A percentile compares a stretch with the other conserved stretches of the same genome.
These are phyloP conservation scores for Xylaria grammica DNA, from an alignment of 495 filamentous ascomycete genomes.

Conservation along the genomic window DNA sequence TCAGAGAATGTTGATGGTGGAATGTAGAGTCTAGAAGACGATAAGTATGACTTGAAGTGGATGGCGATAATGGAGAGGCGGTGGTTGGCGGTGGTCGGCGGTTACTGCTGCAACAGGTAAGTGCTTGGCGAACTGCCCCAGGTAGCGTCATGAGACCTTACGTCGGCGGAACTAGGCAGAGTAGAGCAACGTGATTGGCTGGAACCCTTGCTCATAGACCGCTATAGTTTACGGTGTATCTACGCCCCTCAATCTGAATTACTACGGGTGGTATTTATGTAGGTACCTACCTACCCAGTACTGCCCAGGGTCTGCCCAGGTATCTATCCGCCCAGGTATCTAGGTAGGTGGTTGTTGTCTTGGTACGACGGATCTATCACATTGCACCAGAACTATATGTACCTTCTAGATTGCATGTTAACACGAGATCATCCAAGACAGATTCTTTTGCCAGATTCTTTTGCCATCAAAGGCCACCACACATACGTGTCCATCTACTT, in stretches of 20 bases:
- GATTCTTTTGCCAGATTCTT: too few relatives aligned
- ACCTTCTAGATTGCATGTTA: too few relatives aligned
- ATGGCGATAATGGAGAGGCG: slow-evolving; percentile 4
- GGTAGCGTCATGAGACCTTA: slow-evolving; percentile 27
- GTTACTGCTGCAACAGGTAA: background rate
- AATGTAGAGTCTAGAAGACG: background rate
- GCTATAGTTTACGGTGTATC: too few relatives aligned
- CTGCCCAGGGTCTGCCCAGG: background rate
- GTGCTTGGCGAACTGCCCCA: slow-evolving; percentile 16
- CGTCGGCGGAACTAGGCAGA: background rate
- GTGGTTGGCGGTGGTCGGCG: too few relatives aligned
- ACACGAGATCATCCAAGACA: too few relatives aligned
- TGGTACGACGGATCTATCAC: too few relatives aligned
- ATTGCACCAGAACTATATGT: too few relatives aligned
- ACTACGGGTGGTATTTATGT: too few relatives aligned
- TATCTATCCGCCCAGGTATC: background rate
- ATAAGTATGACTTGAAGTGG: background rate
- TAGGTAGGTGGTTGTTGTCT: too few relatives aligned
- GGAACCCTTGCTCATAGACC: background rate
- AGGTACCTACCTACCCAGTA: slow-evolving; percentile 1
- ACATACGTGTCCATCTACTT: background rate
- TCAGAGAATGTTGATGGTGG: background rate
- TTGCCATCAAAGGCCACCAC: too few relatives aligned
- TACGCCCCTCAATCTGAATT: too few relatives aligned
- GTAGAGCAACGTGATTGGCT: slow-evolving; percentile 29